A percentile compares a stretch with the other conserved stretches of the same genome.
These are phyloP conservation scores for Antitrichia curtipendula DNA, from an alignment of 225 moss, liverwort and hornwort genomes.

Conservation along the genomic window DNA sequence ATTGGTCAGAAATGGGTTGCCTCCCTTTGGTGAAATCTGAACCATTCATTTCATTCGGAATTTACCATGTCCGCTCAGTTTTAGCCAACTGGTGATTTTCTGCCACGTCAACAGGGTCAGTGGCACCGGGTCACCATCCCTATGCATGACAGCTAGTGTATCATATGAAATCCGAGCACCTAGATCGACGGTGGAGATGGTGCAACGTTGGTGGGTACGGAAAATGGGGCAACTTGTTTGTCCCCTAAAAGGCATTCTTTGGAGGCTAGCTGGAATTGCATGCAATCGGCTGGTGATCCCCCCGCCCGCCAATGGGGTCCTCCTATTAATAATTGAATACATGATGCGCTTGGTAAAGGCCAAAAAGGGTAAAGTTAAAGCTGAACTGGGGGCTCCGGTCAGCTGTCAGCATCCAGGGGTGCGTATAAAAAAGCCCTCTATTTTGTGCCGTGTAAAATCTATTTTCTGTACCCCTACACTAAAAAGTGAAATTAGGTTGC, in stretches of 20 bases:
- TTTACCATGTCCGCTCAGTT: neutral
- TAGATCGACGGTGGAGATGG: neutral
- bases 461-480: no score
- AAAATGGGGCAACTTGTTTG: neutral
- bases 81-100: neutral
- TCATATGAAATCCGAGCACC: neutral
- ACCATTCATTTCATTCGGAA: neutral
- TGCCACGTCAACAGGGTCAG: neutral
- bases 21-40: no score
- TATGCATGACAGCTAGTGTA: neutral
- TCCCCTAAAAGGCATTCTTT: neutral
- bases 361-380: neutral
- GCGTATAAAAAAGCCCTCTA: no score
- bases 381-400: neutral
- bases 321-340: no score
- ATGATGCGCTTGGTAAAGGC: neutral
- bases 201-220: neutral
- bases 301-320: neutral
- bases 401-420: no score
- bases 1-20: no score
- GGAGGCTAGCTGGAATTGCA: neutral
- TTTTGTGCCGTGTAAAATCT: no score
- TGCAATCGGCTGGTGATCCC: neutral
- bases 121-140: neutral
- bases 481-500: no score